These are phyloP conservation scores for Zizania latifolia DNA, from an alignment of 176 grass and related monocot species.

Conservation along the genomic window DNA sequence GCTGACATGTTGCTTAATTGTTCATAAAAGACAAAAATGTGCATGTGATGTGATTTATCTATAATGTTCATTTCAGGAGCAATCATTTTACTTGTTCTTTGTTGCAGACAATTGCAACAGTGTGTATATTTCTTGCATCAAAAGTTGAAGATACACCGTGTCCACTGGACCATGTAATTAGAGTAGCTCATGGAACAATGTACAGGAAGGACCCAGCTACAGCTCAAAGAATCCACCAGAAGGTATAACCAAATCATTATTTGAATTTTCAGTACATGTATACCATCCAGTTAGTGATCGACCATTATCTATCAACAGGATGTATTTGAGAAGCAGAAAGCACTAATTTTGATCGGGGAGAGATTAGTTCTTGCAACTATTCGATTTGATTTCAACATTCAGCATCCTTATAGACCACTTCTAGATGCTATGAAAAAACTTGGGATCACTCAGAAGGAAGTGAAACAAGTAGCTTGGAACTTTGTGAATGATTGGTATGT, in stretches of 20 bases:
- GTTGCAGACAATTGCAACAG: slow-evolving; percentile 55
- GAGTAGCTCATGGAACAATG: slow-evolving; percentile 51
- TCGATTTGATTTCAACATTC: slow-evolving; percentile 69
- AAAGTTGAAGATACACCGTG: slow-evolving; percentile 68
- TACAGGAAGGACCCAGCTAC: slow-evolving; percentile 38
- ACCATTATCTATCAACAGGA: slow-evolving; percentile 39
- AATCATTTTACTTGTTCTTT: neutral
- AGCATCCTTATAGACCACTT: slow-evolving; percentile 73
- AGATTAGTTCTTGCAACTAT: slow-evolving; percentile 65
- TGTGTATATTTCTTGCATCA: slow-evolving; percentile 66
- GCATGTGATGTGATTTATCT: neutral
- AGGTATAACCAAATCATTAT: slow-evolving; percentile 24
- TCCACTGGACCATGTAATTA: slow-evolving; percentile 45
- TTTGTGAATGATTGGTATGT: slow-evolving; percentile 84
- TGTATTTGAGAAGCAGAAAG: slow-evolving; percentile 63
- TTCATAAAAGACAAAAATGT: neutral
- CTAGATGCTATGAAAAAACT: slow-evolving; percentile 64
- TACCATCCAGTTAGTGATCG: slow-evolving; percentile 1
- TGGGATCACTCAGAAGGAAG: slow-evolving; percentile 50
- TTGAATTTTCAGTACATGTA: neutral
- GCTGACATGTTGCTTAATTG: neutral
- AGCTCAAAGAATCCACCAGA: slow-evolving; percentile 41
- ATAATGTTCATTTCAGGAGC: neutral
- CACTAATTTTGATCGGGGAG: slow-evolving; percentile 56
- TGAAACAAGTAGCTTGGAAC: slow-evolving; percentile 72